Evolutionary conservation across 2,329 filamentous ascomycete genomes (phyloP).

Genomic region (Monilinia aucupariae): DNA sequence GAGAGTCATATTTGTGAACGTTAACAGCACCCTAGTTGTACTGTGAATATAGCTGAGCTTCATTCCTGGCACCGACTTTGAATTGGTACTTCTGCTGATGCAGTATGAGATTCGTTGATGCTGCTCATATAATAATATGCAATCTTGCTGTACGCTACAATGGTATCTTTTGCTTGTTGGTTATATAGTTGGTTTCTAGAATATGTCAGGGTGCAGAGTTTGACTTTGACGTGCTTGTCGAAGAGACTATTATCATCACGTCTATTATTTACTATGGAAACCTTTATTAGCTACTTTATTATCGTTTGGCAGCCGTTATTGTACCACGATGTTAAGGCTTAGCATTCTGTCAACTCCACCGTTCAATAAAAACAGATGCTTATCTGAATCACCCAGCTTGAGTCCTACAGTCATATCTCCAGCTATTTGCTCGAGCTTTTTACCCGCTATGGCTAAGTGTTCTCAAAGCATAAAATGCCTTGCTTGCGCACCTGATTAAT

Average conservation of each 20-base stretch:
- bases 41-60: neutral
- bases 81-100: neutral
- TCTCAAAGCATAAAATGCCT: neutral
- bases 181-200: neutral
- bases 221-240: neutral
- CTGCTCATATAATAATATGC: too few relatives aligned
- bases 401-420: neutral
- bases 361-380: neutral
- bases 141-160: too few relatives aligned
- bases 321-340: neutral
- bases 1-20: too few relatives aligned
- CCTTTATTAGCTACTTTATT: neutral
- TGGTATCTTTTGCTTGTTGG: too few relatives aligned
- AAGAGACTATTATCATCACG: neutral
- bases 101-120: too few relatives aligned
- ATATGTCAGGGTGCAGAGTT: too few relatives aligned
- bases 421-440: neutral
- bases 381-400: neutral
- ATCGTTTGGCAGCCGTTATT: neutral
- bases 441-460: neutral
- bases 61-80: neutral
- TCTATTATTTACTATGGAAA: neutral
- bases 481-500: neutral
- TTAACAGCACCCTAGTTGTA: neutral
- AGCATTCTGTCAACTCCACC: neutral